Evolutionary conservation across 768 basidiomycete genomes (phyloP), one percentile per base, ranked within the genome.

Genomic region (Tulasnella sp.): DNA sequence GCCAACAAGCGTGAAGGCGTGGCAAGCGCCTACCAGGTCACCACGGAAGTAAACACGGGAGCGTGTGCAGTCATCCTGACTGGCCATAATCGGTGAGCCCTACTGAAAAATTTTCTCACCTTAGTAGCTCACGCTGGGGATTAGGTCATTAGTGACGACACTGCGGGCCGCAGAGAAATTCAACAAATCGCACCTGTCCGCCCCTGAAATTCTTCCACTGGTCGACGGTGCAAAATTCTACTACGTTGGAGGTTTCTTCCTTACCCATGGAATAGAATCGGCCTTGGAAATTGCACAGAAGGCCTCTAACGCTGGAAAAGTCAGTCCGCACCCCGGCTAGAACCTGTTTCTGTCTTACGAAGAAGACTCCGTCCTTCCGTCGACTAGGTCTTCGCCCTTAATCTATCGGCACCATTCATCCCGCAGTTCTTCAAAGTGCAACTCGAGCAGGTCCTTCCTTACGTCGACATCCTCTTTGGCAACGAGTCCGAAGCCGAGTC

Each of bases 341-440:
- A 7, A n/a, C n/a, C 24, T 1, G n/a, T 14, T 21, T 42, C 5
- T n/a, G 7, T 48, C 19, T 52, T 12, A 36, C 38, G 24, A 2
- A 31, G 2, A n/a, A 2, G 34, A 9, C 46, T 24, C 19, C 40
- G 62, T 16, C 31, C 12, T 0, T 34, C 14, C 16, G 0, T 27
- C 52, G 31, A 58, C 27, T 82, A 96, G 95, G 92, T 92, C 80
- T 97, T 98, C 85, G 90, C 90, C 16, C 86, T 98, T 83, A 99
- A 99, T 88, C 89, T 99, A 83, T 97, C 96, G 12, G 98, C 98
- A 3, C 98, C 98, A 24, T 99, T 99, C 89, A 97, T 99, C 86
- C 88, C 94, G 77, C 92, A 96, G 86, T 97, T 98, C 89, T 98
- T 98, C 88, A 89, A 89, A 80, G 86, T 87, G 3, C 93, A 97